Conservation (phyloP, 2,329 filamentous ascomycete genomes). For the Monilinia aucupariae region DNA sequence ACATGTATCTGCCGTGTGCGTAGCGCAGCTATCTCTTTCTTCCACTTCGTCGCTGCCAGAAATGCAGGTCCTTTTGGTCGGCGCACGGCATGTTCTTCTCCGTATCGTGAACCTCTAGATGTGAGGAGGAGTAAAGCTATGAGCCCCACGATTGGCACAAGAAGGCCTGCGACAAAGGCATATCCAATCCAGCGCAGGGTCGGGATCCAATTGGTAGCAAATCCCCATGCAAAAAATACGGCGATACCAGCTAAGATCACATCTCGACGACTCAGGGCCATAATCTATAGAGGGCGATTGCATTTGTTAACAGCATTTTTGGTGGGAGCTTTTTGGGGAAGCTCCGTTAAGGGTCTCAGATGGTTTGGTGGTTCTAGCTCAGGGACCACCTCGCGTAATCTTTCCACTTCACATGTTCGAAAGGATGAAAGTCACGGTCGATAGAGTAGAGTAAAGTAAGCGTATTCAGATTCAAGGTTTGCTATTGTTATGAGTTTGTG, state of each 20-base stretch:
- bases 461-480: no score
- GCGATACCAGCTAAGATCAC: slow-evolving; percentile 61
- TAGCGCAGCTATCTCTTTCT: slow-evolving; percentile 61
- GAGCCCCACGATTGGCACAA: slow-evolving; percentile 50
- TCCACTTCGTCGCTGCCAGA: slow-evolving; percentile 59
- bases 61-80: slow-evolving; percentile 52
- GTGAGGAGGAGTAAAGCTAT: slow-evolving; percentile 57
- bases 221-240: slow-evolving; percentile 81
- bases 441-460: not conserved
- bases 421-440: slow-evolving; percentile 3
- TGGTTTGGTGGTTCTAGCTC: slow-evolving; percentile 6
- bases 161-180: slow-evolving; percentile 68
- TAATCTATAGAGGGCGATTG: slow-evolving; percentile 36
- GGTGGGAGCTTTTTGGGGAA: slow-evolving; percentile 20
- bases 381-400: slow-evolving; percentile 22
- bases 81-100: slow-evolving; percentile 38
- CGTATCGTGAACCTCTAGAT: slow-evolving; percentile 46
- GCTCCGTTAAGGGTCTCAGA: slow-evolving; percentile 18
- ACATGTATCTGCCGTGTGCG: slow-evolving; percentile 62
- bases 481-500: not conserved
- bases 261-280: slow-evolving; percentile 72
- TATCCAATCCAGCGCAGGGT: slow-evolving; percentile 78
- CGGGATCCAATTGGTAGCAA: slow-evolving; percentile 76
- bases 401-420: slow-evolving; percentile 10
- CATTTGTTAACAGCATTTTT: slow-evolving; percentile 32